Evolutionary conservation across 257 asterid species (phyloP).

Genomic region (Linderniella brevidens): DNA sequence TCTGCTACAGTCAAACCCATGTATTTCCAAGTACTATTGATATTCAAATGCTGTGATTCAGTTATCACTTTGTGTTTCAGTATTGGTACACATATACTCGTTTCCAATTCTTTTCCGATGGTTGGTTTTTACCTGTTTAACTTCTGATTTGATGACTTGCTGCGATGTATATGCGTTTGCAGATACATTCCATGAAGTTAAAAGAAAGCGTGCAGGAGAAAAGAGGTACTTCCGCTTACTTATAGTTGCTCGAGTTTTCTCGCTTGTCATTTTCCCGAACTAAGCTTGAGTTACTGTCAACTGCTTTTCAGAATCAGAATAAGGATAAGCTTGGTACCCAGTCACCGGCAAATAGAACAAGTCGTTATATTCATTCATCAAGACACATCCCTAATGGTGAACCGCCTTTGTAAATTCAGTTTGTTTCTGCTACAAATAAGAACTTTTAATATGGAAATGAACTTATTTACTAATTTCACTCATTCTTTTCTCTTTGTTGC

Average conservation of each 20-base stretch:
- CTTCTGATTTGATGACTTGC: not conserved
- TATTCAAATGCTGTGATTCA: too few relatives aligned
- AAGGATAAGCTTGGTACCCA: constrained; percentile 67
- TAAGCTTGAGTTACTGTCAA: constrained; percentile 6
- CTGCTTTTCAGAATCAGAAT: constrained; percentile 31
- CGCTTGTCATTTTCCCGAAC: not conserved
- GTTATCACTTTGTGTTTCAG: too few relatives aligned
- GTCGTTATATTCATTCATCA: constrained; percentile 46
- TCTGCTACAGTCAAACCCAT: too few relatives aligned
- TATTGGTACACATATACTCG: too few relatives aligned
- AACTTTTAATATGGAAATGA: not conserved
- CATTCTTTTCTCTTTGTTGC: not conserved
- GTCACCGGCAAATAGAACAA: constrained; percentile 44
- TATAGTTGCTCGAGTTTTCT: not conserved
- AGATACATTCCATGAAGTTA: constrained; percentile 89
- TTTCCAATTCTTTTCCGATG: constrained; percentile 3
- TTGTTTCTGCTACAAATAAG: too few relatives aligned
- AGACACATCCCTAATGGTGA: constrained; percentile 50
- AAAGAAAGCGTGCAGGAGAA: constrained; percentile 63
- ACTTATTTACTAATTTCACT: not conserved
- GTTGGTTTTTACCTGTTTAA: constrained; percentile 6
- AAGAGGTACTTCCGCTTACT: constrained; percentile 40
- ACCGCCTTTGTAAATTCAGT: constrained; percentile 1
- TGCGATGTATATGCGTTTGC: constrained; percentile 12
- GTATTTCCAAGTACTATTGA: too few relatives aligned